Conservation (phyloP, 306 rosid species). For the Cicer bijugum region DNA sequence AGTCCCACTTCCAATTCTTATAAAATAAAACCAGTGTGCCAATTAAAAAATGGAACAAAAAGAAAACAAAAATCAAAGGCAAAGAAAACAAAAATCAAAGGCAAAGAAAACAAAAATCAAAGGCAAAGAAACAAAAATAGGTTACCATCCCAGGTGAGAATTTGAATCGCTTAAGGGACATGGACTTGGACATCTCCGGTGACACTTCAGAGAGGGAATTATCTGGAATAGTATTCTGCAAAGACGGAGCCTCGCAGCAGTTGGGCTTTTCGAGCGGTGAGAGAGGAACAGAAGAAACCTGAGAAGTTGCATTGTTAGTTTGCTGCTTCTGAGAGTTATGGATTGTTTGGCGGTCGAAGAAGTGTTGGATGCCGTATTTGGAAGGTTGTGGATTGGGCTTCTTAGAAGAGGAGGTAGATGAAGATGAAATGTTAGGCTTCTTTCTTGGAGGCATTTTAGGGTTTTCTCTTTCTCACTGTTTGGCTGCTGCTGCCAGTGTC, state of each 20-base stretch:
- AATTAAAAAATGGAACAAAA: background rate
- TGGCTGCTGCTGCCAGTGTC: slow-evolving; percentile 41
- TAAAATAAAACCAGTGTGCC: background rate
- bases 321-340: slow-evolving; percentile 61
- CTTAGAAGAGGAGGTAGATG: slow-evolving; percentile 46
- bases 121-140: background rate
- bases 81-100: background rate
- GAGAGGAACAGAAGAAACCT: slow-evolving; percentile 3
- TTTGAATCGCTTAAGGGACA: slow-evolving; percentile 69
- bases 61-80: slow-evolving; percentile 1
- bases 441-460: slow-evolving; percentile 78
- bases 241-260: background rate
- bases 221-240: slow-evolving; percentile 48
- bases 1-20: background rate
- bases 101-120: background rate
- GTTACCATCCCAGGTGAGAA: slow-evolving; percentile 97
- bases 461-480: slow-evolving; percentile 2
- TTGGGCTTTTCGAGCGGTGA: slow-evolving; percentile 29
- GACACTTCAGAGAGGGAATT: slow-evolving; percentile 53
- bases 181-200: slow-evolving; percentile 66
- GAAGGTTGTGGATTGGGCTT: slow-evolving; percentile 66
- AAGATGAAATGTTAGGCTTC: slow-evolving; percentile 52
- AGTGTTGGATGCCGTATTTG: slow-evolving; percentile 86
- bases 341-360: slow-evolving; percentile 78
- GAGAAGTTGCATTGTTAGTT: background rate